These are phyloP conservation scores for Durotheca rogersii DNA, from an alignment of 495 filamentous ascomycete genomes.

Conservation along the genomic window DNA sequence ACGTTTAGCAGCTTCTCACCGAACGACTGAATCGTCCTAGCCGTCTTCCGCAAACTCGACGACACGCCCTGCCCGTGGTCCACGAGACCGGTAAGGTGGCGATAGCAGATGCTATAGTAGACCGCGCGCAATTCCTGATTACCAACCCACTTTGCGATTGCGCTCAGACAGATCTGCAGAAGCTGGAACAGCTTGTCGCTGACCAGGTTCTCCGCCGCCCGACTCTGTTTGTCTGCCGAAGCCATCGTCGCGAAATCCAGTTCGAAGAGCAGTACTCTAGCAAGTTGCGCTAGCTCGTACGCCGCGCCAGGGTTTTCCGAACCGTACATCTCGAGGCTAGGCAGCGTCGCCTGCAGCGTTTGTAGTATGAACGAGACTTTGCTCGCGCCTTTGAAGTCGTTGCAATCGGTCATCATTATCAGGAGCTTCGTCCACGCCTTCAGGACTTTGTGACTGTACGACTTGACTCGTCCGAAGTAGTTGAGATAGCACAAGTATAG, in stretches of 20 bases:
- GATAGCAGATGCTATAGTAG: constrained; percentile 85
- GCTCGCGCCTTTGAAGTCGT: constrained; percentile 66
- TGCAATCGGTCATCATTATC: constrained; percentile 72
- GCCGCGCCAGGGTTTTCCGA: constrained; percentile 64
- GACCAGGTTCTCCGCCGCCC: constrained; percentile 66
- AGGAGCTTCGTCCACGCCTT: constrained; percentile 80
- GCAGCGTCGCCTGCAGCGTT: constrained; percentile 78
- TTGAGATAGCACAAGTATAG: constrained; percentile 63
- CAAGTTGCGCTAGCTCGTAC: constrained; percentile 71
- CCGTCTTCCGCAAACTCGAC: constrained; percentile 62
- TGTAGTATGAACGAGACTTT: constrained; percentile 78
- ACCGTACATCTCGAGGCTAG: constrained; percentile 75
- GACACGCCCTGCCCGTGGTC: constrained; percentile 45
- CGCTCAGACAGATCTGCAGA: constrained; percentile 77
- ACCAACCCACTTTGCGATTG: constrained; percentile 69
- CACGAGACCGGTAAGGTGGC: constrained; percentile 74
- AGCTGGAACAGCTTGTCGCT: constrained; percentile 89
- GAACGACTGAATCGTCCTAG: constrained; percentile 70
- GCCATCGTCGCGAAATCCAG: constrained; percentile 58
- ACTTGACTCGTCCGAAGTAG: constrained; percentile 57
- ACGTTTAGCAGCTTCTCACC: constrained; percentile 80
- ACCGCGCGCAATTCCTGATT: constrained; percentile 70
- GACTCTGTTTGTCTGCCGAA: constrained; percentile 41
- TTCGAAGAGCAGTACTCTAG: constrained; percentile 72
- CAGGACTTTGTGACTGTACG: constrained; percentile 63